Evolutionary conservation across 176 grass and related monocot species (phyloP).

Genomic region (Hyparrhenia diplandra): DNA sequence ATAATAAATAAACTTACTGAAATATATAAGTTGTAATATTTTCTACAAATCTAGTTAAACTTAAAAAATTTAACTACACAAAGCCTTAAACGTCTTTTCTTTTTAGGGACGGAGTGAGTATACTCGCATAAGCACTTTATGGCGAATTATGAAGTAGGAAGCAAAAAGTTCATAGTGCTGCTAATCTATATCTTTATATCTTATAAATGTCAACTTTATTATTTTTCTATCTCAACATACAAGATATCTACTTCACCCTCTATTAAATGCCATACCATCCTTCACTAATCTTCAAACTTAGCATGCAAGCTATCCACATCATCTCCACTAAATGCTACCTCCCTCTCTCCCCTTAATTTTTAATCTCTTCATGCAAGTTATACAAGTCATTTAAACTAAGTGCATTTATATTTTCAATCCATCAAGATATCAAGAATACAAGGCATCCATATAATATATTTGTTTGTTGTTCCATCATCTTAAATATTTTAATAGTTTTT

Average conservation of each 20-base stretch:
- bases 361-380: not conserved
- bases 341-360: not conserved
- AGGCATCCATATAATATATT: not conserved
- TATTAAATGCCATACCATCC: not conserved
- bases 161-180: no score
- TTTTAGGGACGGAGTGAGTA: no score
- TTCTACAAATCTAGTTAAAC: not conserved
- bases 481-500: no score
- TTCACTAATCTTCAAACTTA: not conserved
- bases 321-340: not conserved
- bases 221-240: not conserved
- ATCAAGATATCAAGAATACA: not conserved
- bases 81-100: no score
- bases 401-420: not conserved
- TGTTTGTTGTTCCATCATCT: no score
- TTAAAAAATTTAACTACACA: not conserved
- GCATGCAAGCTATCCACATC: not conserved
- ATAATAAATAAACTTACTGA: not conserved
- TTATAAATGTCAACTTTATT: not conserved
- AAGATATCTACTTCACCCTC: not conserved
- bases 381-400: not conserved
- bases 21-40: not conserved
- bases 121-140: no score
- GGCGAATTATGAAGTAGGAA: no score
- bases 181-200: no score